These are phyloP conservation scores for Acorus gramineus DNA, from an alignment of 106 monocot genomes.

Conservation along the genomic window DNA sequence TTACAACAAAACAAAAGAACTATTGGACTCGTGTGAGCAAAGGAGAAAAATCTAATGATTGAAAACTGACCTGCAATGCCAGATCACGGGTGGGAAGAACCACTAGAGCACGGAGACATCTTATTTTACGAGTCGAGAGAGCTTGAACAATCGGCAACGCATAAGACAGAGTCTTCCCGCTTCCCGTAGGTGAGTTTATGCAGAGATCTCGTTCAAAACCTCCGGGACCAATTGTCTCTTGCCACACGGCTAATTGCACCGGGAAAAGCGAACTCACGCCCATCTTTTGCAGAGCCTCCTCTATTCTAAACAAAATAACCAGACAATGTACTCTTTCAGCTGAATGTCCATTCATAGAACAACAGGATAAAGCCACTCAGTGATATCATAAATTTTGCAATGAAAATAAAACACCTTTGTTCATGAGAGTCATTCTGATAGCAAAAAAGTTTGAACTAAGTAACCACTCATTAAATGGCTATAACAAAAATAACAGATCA, in stretches of 20 bases:
- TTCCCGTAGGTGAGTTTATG: slow-evolving; percentile 95
- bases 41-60: background rate
- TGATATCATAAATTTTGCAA: no score
- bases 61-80: slow-evolving; percentile 50
- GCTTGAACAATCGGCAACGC: slow-evolving; percentile 87
- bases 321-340: background rate
- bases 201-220: slow-evolving; percentile 85
- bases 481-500: no score
- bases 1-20: no score
- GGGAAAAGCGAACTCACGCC: slow-evolving; percentile 66
- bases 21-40: no score
- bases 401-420: no score
- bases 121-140: slow-evolving; percentile 57
- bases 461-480: no score
- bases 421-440: no score
- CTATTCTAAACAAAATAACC: slow-evolving; percentile 35
- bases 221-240: slow-evolving; percentile 82
- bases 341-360: no score
- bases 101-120: slow-evolving; percentile 67
- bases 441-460: no score
- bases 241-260: slow-evolving; percentile 88
- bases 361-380: no score
- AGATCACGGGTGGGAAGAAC: slow-evolving; percentile 89
- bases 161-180: slow-evolving; percentile 94
- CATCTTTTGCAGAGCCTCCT: slow-evolving; percentile 48